A percentile compares a stretch with the other conserved stretches of the same genome.
These are phyloP conservation scores for Silene vulgaris DNA, from an alignment of 179 eudicot species.

Conservation along the genomic window DNA sequence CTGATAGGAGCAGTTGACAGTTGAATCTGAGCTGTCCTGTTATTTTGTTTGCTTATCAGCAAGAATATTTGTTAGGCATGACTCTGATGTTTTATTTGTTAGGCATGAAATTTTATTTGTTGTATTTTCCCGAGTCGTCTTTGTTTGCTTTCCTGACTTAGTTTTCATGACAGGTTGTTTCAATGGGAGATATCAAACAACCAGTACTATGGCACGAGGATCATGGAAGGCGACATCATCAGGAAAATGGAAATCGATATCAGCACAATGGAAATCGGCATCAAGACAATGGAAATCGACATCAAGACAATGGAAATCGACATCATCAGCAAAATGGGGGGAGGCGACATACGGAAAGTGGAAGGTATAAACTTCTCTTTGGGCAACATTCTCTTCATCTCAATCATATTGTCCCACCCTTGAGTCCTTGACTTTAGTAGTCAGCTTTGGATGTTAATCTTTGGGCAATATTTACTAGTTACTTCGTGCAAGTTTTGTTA, in stretches of 20 bases:
- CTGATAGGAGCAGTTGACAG: too few relatives aligned
- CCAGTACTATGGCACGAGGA: conserved; percentile 83
- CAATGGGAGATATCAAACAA: conserved; percentile 55
- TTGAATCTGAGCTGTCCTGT: too few relatives aligned
- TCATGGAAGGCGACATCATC: conserved; percentile 35
- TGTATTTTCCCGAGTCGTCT: too few relatives aligned
- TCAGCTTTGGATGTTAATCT: neutral
- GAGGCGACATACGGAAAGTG: conserved; percentile 15
- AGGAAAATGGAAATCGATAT: conserved; percentile 48
- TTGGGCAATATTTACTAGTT: neutral
- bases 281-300: neutral
- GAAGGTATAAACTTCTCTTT: conserved; percentile 20
- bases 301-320: conserved; percentile 23
- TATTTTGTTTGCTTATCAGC: too few relatives aligned
- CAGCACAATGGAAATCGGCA: neutral
- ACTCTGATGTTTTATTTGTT: too few relatives aligned
- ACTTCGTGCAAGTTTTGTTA: too few relatives aligned
- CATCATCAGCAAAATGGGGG: neutral
- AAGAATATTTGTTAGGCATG: too few relatives aligned
- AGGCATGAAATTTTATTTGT: too few relatives aligned
- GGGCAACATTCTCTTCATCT: neutral
- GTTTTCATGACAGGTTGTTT: conserved; percentile 45
- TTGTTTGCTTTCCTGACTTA: neutral
- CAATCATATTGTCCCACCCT: neutral
- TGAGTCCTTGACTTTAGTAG: neutral